Base-by-base conservation (phyloP, 1,284 basidiomycete species). In the Inonotus hispidus region DNA sequence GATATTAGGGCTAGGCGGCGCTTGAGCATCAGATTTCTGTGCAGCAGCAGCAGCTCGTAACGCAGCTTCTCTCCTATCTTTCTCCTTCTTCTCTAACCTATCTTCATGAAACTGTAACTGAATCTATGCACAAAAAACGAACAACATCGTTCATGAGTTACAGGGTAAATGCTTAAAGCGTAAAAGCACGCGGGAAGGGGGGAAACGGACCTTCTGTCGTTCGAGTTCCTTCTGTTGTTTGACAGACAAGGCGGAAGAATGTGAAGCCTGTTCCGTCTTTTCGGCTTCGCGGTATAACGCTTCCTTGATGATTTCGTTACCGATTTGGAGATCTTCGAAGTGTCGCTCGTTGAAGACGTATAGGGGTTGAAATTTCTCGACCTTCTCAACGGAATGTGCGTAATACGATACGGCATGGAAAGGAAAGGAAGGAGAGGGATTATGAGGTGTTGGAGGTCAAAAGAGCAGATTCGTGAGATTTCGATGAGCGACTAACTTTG, bases 61-160 rank as follows among this genome's bases (percentile, higher is more conserved):
- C 63, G 81, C 73, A 67, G 73, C 80, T 66, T 91, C 87, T 64
- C 81, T 77, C 68, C 85, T 75, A 63, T 88, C 83, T 5, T 71
- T 71, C 62, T 80, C 61, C 65, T 73, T 70, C 68, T 83, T 84
- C 2, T 74, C 72, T 69, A 78, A 83, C 53, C 90, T 79, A 69
- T 92, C 89, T 59, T 92, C 90, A 68, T 90, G 77, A 69, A 82
- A 90, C 1, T 86, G 85, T 47, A 88, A 71, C 69, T 84, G 88
- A 14, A 88, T 82, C 90, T 92, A 63, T 1, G 53, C 32, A 61
- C 4, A 39, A 57, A 23, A 32, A 54, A 27, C 19, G 52, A 61
- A 45, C 57, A 35, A n/a, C 29, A n/a, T n/a, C n/a, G n/a, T n/a
- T n/a, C n/a, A n/a, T n/a, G n/a, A n/a, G n/a, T 10, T 19, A 47